phyloP scores from a whole-genome alignment of 2,329 filamentous ascomycete species.

The Microsporum canis region DNA sequence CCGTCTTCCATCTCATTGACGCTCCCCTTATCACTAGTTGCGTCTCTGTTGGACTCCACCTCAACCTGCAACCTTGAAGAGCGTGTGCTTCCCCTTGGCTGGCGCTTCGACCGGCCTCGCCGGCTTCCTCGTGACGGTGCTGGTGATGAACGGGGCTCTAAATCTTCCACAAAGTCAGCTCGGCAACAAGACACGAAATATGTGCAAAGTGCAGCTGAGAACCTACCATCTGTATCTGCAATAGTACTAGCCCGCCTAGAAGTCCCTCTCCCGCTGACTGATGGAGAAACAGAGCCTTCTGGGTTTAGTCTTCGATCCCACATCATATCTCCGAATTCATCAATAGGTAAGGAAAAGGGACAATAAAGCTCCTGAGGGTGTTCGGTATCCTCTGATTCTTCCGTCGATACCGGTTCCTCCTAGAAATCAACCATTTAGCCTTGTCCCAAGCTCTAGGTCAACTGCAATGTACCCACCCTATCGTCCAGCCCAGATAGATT shows the following conservation, averaged over 20 bases:
- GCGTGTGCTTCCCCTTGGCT: slow-evolving; percentile 26
- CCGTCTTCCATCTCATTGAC: slow-evolving; percentile 32
- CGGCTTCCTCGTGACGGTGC: slow-evolving; percentile 32
- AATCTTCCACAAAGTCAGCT: background rate
- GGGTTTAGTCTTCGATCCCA: slow-evolving; percentile 37
- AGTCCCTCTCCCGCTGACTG: slow-evolving; percentile 24
- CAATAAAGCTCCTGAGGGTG: slow-evolving; percentile 46
- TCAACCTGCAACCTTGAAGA: slow-evolving; percentile 32
- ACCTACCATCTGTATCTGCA: slow-evolving; percentile 38
- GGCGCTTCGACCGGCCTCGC: slow-evolving; percentile 24
- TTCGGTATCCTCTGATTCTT: slow-evolving; percentile 45
- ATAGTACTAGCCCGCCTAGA: slow-evolving; percentile 36
- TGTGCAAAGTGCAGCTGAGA: background rate
- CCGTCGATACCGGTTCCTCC: slow-evolving; percentile 46
- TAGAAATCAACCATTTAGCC: slow-evolving; percentile 13
- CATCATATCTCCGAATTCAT: slow-evolving; percentile 39
- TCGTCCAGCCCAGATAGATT: slow-evolving; percentile 79
- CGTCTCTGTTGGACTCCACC: slow-evolving; percentile 23
- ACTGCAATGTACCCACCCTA: slow-evolving; percentile 48
- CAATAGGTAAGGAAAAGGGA: slow-evolving; percentile 53
- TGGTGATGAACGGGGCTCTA: slow-evolving; percentile 35
- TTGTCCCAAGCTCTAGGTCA: background rate
- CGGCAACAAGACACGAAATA: background rate
- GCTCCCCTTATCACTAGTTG: slow-evolving; percentile 19
- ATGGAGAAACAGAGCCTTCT: slow-evolving; percentile 34